These are phyloP conservation scores for Balamuthia mandrillaris DNA, from an alignment of 208 protist genomes.

Conservation along the genomic window DNA sequence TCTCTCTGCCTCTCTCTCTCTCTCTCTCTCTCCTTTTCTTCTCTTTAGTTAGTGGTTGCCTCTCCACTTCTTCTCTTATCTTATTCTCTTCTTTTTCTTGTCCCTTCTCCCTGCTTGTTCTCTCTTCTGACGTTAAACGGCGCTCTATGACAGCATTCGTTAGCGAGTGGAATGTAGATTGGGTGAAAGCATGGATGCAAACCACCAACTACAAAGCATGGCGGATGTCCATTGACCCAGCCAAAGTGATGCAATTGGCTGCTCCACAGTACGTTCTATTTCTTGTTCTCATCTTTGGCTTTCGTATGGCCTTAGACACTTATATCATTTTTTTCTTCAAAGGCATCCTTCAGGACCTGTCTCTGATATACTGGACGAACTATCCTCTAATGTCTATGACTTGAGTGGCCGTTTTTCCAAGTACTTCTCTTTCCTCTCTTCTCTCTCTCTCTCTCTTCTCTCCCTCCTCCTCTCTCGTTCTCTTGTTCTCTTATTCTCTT, in stretches of 20 bases:
- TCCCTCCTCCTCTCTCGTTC: neutral
- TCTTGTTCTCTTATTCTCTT: neutral
- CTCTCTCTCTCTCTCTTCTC: neutral
- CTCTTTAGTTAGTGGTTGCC: neutral
- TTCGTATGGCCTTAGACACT: neutral
- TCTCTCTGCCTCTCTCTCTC: neutral
- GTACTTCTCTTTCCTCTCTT: neutral
- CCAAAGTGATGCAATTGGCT: neutral
- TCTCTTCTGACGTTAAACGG: no score
- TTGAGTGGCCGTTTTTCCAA: neutral
- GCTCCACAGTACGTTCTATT: neutral
- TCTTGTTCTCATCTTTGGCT: neutral
- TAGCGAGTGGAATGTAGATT: neutral
- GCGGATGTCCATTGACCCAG: neutral
- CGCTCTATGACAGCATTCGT: neutral
- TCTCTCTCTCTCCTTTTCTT: neutral
- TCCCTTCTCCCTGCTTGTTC: neutral
- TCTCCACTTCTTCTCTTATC: neutral
- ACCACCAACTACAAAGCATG: constrained; percentile 3
- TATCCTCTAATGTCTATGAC: neutral
- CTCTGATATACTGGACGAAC: neutral
- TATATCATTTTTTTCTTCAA: neutral
- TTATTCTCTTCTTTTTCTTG: neutral
- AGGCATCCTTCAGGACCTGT: neutral
- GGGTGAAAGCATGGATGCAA: constrained; percentile 3